A percentile compares a stretch with the other conserved stretches of the same genome.
Evolutionary conservation across 306 rosid genomes (phyloP).

Genomic region (Medicago ruthenica): DNA sequence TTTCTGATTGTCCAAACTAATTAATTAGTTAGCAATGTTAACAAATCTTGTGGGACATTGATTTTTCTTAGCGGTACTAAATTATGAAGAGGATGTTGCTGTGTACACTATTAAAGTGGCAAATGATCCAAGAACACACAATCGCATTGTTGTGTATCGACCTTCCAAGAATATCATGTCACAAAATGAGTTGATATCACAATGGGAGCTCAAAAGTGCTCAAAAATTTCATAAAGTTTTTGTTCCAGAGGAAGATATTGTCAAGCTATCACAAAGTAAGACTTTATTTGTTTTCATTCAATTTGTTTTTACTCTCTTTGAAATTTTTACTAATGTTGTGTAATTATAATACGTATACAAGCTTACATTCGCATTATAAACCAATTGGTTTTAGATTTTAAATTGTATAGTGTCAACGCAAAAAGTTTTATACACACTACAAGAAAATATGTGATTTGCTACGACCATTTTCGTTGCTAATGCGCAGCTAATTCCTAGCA

Average conservation of each 20-base stretch:
- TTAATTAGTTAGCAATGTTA: not conserved
- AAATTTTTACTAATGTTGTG: too few species aligned
- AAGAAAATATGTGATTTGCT: too few species aligned
- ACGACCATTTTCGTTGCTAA: too few species aligned
- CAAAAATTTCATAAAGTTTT: conserved; percentile 21
- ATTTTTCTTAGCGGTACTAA: conserved; percentile 42
- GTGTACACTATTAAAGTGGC: conserved; percentile 54
- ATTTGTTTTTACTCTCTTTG: too few species aligned
- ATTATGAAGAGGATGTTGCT: conserved; percentile 54
- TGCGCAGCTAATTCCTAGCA: too few species aligned
- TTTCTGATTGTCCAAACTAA: not conserved
- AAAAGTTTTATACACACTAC: too few species aligned
- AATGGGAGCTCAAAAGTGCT: conserved; percentile 53
- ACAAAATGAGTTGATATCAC: conserved; percentile 51
- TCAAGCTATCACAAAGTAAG: conserved; percentile 48
- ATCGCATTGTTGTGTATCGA: conserved; percentile 41
- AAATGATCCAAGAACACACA: conserved; percentile 50
- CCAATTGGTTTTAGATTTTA: too few species aligned
- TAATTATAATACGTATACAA: too few species aligned
- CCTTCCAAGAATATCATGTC: conserved; percentile 45
- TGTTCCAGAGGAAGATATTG: conserved; percentile 40
- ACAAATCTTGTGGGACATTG: not conserved
- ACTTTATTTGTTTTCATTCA: not conserved
- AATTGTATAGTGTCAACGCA: too few species aligned
- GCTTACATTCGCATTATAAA: too few species aligned